Percentiles rank a stretch among this genome's conserved stretches.
Evolutionary conservation across 2,329 filamentous ascomycete genomes (phyloP).

Genomic region (Penicillium palitans): DNA sequence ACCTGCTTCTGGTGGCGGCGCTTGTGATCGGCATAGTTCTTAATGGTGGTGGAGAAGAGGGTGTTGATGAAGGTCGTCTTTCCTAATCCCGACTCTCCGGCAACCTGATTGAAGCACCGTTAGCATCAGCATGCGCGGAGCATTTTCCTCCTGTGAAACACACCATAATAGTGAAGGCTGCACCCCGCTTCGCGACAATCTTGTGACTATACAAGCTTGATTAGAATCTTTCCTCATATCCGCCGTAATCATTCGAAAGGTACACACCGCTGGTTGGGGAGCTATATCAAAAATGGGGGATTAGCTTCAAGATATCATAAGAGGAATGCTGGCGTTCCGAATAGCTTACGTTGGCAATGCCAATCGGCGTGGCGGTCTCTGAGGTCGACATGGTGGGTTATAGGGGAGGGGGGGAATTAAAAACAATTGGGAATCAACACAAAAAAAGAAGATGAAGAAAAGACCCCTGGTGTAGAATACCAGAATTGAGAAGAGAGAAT

Average conservation of each 20-base stretch:
- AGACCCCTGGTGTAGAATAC: constrained; percentile 14
- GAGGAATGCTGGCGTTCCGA: not conserved
- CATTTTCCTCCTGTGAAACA: constrained; percentile 28
- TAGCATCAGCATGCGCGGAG: constrained; percentile 22
- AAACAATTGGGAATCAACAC: constrained; percentile 22
- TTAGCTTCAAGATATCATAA: constrained; percentile 14
- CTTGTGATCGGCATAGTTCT: constrained; percentile 99
- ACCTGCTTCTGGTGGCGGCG: constrained; percentile 98
- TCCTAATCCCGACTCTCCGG: constrained; percentile 95
- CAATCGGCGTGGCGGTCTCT: constrained; percentile 67
- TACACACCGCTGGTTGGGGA: constrained; percentile 67
- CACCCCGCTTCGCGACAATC: constrained; percentile 80
- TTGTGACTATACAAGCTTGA: constrained; percentile 57
- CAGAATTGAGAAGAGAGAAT: constrained; percentile 13
- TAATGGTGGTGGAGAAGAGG: constrained; percentile 99
- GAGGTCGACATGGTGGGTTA: constrained; percentile 54
- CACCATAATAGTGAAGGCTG: constrained; percentile 99
- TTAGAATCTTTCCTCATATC: constrained; percentile 24
- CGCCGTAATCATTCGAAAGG: constrained; percentile 46
- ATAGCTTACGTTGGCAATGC: constrained; percentile 69
- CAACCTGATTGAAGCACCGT: constrained; percentile 63
- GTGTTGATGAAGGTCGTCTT: constrained; percentile 99
- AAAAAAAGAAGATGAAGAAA: constrained; percentile 21
- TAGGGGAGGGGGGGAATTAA: constrained; percentile 15
- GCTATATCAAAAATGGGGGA: constrained; percentile 42